Evolutionary conservation across 2,329 filamentous ascomycete species (phyloP), one percentile per base, ranked within the genome.

Genomic region (Ophioceras dolichostomum): DNA sequence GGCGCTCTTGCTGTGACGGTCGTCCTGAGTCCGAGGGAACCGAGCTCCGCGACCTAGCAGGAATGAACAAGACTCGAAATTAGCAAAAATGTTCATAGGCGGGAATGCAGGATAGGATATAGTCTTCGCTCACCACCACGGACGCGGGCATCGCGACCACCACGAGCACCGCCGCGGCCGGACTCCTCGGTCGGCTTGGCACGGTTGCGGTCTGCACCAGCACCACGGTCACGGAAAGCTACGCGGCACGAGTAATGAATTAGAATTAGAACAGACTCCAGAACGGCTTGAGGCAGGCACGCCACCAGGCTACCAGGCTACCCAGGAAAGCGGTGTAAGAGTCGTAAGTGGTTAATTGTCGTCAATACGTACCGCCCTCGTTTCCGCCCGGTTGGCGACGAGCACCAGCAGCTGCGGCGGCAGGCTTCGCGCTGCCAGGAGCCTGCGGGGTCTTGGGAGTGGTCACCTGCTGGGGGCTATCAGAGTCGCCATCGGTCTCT

Each of bases 171-270:
- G 44, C 61, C 61, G 47, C 63, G 65, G 45, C 73, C 50, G 45
- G 52, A 64, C 60, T 89, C 84, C 42, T 88, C 85, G 42, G 76
- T 80, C 50, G 80, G 68, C 64, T 83, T 83, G 60, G 69, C 71
- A 53, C 86, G 84, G 76, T 95, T 95, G 72, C 74, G 80, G 55
- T 75, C 72, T 57, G 76, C 72, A 51, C 87, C 88, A 57, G 80
- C 85, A 56, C 76, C 77, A 58, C 83, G 83, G 68, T 94, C 86
- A 60, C 84, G 85, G 80, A 87, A 91, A 58, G 85, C 88, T 94
- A 21, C 26, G 38, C 4, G n/a, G 10, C 7, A 19, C 39, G 39
- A 30, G 24, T 41, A 43, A 41, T 39, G 37, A 39, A 50, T 39
- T 47, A 42, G 34, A 41, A 27, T 28, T 38, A 34, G 40, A 34